Conservation (phyloP, 805 yeast genomes). For the Metschnikowia peoriensis region DNA sequence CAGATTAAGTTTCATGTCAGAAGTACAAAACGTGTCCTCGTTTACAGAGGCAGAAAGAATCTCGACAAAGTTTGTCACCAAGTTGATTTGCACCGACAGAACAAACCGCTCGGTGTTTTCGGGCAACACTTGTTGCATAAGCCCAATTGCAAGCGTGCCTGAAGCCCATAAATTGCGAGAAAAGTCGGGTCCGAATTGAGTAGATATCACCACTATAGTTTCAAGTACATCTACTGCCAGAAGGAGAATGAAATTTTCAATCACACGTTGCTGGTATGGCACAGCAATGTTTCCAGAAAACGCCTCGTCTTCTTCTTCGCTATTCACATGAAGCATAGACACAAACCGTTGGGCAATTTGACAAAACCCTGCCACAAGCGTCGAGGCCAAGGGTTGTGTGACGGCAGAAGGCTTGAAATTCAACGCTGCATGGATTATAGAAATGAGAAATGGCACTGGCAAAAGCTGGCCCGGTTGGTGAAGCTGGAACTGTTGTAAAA, state of each 20-base stretch:
- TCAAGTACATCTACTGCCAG: slow-evolving; percentile 60
- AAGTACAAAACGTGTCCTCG: slow-evolving; percentile 8
- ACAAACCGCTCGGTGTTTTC: slow-evolving; percentile 45
- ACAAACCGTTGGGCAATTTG: slow-evolving; percentile 21
- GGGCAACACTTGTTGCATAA: slow-evolving; percentile 44
- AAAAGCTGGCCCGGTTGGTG: slow-evolving; percentile 21
- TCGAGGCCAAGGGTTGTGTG: slow-evolving; percentile 27
- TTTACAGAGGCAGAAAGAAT: slow-evolving; percentile 46
- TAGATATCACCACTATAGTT: slow-evolving; percentile 31
- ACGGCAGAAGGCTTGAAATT: slow-evolving; percentile 65
- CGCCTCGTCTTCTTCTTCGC: slow-evolving; percentile 26
- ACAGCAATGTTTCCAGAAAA: slow-evolving; percentile 28
- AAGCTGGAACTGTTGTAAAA: slow-evolving; percentile 24
- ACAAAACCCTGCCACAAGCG: slow-evolving; percentile 18
- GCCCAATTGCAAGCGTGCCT: slow-evolving; percentile 28
- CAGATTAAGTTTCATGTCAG: slow-evolving; percentile 1
- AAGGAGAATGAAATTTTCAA: slow-evolving; percentile 50
- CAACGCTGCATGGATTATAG: slow-evolving; percentile 54
- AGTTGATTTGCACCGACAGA: slow-evolving; percentile 42
- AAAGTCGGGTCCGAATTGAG: slow-evolving; percentile 23
- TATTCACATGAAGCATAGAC: slow-evolving; percentile 23
- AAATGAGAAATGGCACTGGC: slow-evolving; percentile 58
- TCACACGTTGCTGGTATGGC: slow-evolving; percentile 34
- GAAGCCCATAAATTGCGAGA: slow-evolving; percentile 24
- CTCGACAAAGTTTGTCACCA: slow-evolving; percentile 53